phyloP scores from a whole-genome alignment of 2,329 filamentous ascomycete genomes.

The Epichloe baconii region DNA sequence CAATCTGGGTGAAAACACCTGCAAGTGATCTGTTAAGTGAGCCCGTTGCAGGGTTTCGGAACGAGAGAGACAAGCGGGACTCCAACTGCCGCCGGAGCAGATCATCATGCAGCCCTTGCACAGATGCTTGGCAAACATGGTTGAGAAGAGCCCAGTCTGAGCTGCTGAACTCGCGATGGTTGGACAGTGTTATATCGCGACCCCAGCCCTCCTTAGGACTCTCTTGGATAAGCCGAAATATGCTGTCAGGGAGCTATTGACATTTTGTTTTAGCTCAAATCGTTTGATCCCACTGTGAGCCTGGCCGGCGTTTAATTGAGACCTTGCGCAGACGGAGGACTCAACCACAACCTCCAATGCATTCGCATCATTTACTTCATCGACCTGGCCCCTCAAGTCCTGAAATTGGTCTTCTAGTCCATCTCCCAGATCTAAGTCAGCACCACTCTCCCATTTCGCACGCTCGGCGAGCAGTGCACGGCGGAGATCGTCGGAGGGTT shows the following conservation, averaged over 20 bases:
- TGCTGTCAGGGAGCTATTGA: slow-evolving; percentile 26
- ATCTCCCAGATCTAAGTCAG: slow-evolving; percentile 22
- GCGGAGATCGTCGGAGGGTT: slow-evolving; percentile 45
- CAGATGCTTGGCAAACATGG: slow-evolving; percentile 38
- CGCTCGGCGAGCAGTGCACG: slow-evolving; percentile 50
- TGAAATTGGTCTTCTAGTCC: slow-evolving; percentile 23
- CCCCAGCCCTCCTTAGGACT: slow-evolving; percentile 35
- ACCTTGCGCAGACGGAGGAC: slow-evolving; percentile 5
- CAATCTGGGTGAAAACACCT: slow-evolving; percentile 39
- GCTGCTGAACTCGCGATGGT: slow-evolving; percentile 26
- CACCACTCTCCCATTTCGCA: slow-evolving; percentile 55
- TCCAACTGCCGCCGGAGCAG: slow-evolving; percentile 31
- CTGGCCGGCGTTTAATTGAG: not conserved
- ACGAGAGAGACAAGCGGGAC: slow-evolving; percentile 33
- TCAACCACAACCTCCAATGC: slow-evolving; percentile 2
- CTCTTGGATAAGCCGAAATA: slow-evolving; percentile 38
- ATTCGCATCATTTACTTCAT: slow-evolving; percentile 5
- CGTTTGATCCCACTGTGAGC: slow-evolving; percentile 8
- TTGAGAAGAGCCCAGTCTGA: slow-evolving; percentile 37
- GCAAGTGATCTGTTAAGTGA: slow-evolving; percentile 33
- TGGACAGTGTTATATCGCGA: slow-evolving; percentile 37
- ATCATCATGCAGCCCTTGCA: slow-evolving; percentile 37
- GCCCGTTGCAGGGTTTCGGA: slow-evolving; percentile 14
- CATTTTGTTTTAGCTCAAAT: slow-evolving; percentile 28
- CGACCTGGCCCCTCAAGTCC: slow-evolving; percentile 7